Percentiles rank a stretch among this genome's conserved stretches.
These are phyloP conservation scores for Pseudotulostoma volvatum DNA, from an alignment of 495 filamentous ascomycete genomes.

Conservation along the genomic window DNA sequence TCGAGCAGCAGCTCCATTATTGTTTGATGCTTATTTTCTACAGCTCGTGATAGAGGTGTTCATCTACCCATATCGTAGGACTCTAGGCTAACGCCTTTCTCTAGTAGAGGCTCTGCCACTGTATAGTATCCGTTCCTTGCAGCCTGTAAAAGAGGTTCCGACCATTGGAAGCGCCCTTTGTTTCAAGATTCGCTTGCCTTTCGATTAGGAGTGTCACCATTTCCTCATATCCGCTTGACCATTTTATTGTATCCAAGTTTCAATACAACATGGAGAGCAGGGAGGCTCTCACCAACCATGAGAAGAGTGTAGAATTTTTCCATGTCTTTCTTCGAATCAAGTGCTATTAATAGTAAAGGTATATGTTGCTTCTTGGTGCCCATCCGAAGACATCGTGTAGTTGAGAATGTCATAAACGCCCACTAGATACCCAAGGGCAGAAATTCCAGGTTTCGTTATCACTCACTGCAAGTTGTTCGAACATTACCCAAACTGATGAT, in stretches of 20 bases:
- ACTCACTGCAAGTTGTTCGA: too few relatives aligned
- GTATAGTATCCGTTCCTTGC: not conserved
- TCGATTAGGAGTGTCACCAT: constrained; percentile 4
- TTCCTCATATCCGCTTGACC: constrained; percentile 4
- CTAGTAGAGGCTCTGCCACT: not conserved
- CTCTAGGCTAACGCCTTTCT: too few relatives aligned
- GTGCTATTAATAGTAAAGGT: too few relatives aligned
- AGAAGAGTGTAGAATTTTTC: constrained; percentile 12
- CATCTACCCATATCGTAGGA: not conserved
- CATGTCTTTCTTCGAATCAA: too few relatives aligned
- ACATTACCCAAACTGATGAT: too few relatives aligned
- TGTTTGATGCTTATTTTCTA: not conserved
- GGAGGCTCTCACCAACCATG: too few relatives aligned
- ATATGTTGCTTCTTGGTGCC: too few relatives aligned
- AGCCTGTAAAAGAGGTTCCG: too few relatives aligned
- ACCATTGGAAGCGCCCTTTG: not conserved
- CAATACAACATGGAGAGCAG: too few relatives aligned
- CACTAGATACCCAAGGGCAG: constrained; percentile 12
- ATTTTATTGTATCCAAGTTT: constrained; percentile 5
- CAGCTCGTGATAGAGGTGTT: not conserved
- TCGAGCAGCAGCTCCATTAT: too few relatives aligned
- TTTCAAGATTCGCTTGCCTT: too few relatives aligned
- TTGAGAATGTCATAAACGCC: constrained; percentile 8
- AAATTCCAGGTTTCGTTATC: constrained; percentile 5
- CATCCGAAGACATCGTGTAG: too few relatives aligned